Percentiles rank a stretch among this genome's conserved stretches.
Conservation (phyloP, 257 asterid species). For the Solanum medicagineum region DNA sequence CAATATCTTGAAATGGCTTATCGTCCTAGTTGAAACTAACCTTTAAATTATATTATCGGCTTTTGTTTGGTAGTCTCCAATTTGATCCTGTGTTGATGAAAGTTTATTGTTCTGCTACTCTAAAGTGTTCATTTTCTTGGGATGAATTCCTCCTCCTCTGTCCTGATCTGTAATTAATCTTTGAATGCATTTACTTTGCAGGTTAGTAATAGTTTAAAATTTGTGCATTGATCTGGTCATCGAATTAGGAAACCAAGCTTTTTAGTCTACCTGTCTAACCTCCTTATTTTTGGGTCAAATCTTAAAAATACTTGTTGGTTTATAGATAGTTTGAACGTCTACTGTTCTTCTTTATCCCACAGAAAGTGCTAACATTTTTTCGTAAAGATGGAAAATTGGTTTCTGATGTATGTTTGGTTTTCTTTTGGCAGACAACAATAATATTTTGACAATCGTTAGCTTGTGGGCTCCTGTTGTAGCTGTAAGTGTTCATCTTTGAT, state of each 20-base stretch:
- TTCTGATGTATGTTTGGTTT: neutral
- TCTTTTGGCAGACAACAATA: conserved; percentile 59
- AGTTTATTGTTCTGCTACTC: neutral
- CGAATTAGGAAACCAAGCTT: neutral
- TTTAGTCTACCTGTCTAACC: neutral
- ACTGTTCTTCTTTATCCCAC: neutral
- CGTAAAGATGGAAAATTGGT: neutral
- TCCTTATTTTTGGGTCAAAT: neutral
- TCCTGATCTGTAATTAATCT: neutral
- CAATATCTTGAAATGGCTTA: neutral
- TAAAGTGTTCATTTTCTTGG: neutral
- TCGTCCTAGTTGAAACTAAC: neutral
- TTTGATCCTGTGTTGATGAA: neutral
- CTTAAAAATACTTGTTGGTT: neutral
- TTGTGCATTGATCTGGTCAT: neutral
- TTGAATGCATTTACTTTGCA: neutral
- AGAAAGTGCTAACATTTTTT: neutral
- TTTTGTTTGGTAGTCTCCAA: neutral
- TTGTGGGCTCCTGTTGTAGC: conserved; percentile 97
- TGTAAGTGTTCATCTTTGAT: conserved; percentile 45
- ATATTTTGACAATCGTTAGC: conserved; percentile 63
- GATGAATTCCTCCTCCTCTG: neutral
- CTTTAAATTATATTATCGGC: neutral
- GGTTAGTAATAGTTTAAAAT: neutral
- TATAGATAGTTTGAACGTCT: neutral